These are phyloP conservation scores for Pythium sp. DNA, from an alignment of 352 stramenopile genomes.

Conservation along the genomic window DNA sequence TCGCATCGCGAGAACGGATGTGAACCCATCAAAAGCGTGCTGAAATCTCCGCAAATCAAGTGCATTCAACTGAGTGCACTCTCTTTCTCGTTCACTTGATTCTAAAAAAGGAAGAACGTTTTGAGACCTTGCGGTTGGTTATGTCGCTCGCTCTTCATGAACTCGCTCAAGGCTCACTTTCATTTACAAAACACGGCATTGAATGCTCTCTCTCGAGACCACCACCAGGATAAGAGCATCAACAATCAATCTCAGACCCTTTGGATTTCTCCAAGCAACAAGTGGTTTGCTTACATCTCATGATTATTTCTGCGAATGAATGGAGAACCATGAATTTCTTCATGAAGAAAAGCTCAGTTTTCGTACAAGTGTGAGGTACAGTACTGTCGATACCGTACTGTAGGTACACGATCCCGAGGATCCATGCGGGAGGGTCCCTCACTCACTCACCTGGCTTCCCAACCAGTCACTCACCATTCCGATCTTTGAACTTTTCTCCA, in stretches of 20 bases:
- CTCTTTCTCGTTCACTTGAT: neutral
- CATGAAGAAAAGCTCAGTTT: neutral
- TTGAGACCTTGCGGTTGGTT: neutral
- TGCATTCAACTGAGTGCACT: neutral
- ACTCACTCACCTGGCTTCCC: neutral
- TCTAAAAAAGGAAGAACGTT: conserved; percentile 1
- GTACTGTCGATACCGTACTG: neutral
- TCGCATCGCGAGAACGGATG: neutral
- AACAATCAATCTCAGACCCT: neutral
- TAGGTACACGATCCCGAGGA: neutral
- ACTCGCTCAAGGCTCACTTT: neutral
- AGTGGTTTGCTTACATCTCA: neutral
- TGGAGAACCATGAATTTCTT: neutral
- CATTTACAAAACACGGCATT: neutral
- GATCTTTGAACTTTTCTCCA: neutral
- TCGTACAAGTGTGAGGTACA: neutral
- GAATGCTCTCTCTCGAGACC: neutral
- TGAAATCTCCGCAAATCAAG: neutral
- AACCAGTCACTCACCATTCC: neutral
- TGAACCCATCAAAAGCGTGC: neutral
- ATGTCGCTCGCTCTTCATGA: neutral
- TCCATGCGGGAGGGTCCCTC: neutral
- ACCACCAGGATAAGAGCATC: neutral
- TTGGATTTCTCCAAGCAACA: neutral
- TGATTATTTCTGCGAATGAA: neutral